Conservation (phyloP, 495 filamentous ascomycete genomes). For the Endocarpon pusillum region DNA sequence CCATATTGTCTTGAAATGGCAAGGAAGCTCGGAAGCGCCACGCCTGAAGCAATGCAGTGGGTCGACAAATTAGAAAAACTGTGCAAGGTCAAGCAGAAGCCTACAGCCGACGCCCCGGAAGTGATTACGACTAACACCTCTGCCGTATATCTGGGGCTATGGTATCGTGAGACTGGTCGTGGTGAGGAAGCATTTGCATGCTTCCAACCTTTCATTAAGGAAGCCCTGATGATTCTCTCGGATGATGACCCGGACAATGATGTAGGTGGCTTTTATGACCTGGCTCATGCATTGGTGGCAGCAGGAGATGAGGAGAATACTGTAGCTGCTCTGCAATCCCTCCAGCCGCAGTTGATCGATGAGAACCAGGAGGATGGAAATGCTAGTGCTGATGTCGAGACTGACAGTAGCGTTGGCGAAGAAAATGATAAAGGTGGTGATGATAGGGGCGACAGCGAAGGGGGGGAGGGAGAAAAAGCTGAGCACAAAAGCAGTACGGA, state of each 20-base stretch:
- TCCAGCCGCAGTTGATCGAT: constrained; percentile 4
- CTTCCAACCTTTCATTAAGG: neutral
- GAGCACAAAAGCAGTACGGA: neutral
- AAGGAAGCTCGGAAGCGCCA: neutral
- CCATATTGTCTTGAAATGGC: neutral
- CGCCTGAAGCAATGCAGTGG: no score
- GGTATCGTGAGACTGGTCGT: neutral
- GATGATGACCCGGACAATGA: constrained; percentile 17
- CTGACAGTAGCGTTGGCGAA: neutral
- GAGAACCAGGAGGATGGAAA: constrained; percentile 6
- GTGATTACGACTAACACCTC: neutral
- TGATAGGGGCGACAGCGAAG: constrained; percentile 1
- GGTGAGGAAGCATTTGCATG: neutral
- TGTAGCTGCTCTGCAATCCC: constrained; percentile 11
- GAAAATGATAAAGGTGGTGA: constrained; percentile 1
- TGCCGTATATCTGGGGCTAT: neutral
- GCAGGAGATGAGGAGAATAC: constrained; percentile 11
- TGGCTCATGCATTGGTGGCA: neutral
- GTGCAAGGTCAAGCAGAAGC: neutral
- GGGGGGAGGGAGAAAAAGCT: constrained; percentile 2
- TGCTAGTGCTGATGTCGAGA: neutral
- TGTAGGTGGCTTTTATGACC: constrained; percentile 1
- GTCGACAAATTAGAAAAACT: neutral
- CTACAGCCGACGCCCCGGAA: neutral
- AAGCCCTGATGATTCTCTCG: neutral